Base-by-base conservation (phyloP, 805 yeast genomes). In the Metschnikowia kunwiensis region DNA sequence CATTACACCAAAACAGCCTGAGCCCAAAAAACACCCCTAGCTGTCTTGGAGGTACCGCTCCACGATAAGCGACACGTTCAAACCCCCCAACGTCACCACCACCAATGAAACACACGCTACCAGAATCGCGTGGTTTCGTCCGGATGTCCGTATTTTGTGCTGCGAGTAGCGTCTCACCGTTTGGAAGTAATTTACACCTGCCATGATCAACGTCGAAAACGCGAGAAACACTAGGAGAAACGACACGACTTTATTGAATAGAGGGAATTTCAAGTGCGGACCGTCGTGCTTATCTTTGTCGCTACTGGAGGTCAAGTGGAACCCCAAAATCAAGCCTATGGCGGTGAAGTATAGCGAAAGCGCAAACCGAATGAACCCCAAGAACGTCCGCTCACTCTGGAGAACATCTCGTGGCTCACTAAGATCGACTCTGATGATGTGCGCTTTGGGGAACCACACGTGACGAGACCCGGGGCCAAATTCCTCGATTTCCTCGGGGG, bases 331-430 rank as follows among this genome's bases (percentile, higher is more conserved):
- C 12, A 75, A 61, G 1, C 77, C 76, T 22, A 71, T 59, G 1
- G 78, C 67, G 3, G 74, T 63, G 31, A 76, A 58, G 39, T 68
- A 63, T 13, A 75, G 52, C 8, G 75, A 61, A 5, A 67, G 51
- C 2, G 76, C 53, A 45, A 75, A 71, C 34, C 75, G 58, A 27
- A 74, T 51, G 60, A 76, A 75, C 19, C 74, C 60, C 11, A 75
- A 54, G 13, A 74, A 67, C 1, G 80, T 75, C 23, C 80, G 53
- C 47, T 75, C 81, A 36, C 70, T 66, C 61, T 75, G 77, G 12
- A 75, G 53, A 7, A 72, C 70, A 50, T 75, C 81, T 27, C 81
- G 55, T 1, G 80, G 79, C 48, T 75, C 80, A 24, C 50, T 46
- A 24, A 47, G 44, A 4, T 42, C 33, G 12, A 45, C 43, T 3